phyloP scores from a whole-genome alignment of 176 grass and related monocot genomes.

The Phoenix dactylifera region DNA sequence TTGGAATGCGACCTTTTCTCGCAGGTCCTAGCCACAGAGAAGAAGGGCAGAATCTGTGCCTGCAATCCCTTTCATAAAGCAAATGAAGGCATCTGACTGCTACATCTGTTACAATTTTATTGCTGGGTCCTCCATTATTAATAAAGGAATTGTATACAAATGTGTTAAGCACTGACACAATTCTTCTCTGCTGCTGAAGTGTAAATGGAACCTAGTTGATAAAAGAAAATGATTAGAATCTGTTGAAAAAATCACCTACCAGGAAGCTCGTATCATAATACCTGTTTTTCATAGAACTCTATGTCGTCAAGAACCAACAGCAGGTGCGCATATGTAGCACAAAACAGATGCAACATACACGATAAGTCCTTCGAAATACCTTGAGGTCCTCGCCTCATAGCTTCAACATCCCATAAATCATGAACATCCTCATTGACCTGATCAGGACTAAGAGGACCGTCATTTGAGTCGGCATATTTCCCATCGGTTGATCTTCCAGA shows the following conservation, averaged over 20 bases:
- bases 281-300: constrained; percentile 97
- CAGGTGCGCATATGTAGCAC: constrained; percentile 76
- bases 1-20: constrained; percentile 64
- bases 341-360: constrained; percentile 73
- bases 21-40: constrained; percentile 79
- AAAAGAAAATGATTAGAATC: constrained; percentile 14
- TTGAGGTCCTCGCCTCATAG: constrained; percentile 63
- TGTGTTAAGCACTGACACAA: constrained; percentile 77
- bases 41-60: constrained; percentile 75
- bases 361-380: constrained; percentile 44
- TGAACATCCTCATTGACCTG: constrained; percentile 36
- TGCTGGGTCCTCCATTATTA: constrained; percentile 40
- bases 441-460: constrained; percentile 30
- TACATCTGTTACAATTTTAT: constrained; percentile 50
- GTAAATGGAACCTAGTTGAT: constrained; percentile 63
- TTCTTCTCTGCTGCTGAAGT: constrained; percentile 69
- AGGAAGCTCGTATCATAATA: constrained; percentile 13
- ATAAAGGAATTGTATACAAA: constrained; percentile 86
- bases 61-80: constrained; percentile 88
- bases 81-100: constrained; percentile 87
- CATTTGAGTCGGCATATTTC: constrained; percentile 29
- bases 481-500: constrained; percentile 55
- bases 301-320: constrained; percentile 95
- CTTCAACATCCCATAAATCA: constrained; percentile 71
- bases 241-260: neutral